phyloP scores from a whole-genome alignment of 177 flowering plant genomes.

The Vitis hybrid region DNA sequence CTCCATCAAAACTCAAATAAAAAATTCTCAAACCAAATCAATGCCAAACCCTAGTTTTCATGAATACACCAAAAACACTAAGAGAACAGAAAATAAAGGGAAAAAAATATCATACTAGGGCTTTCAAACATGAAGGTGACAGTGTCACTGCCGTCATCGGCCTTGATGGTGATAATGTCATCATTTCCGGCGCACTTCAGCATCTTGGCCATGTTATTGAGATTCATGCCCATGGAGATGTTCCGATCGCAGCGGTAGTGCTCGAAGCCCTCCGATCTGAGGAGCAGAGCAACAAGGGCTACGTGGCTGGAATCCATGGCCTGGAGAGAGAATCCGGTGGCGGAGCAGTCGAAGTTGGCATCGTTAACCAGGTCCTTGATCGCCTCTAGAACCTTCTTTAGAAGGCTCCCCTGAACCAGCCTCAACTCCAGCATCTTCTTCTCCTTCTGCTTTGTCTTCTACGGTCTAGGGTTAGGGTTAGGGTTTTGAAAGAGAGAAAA shows the following conservation, averaged over 20 bases:
- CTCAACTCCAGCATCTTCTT: conserved; percentile 74
- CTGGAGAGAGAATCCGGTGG: conserved; percentile 85
- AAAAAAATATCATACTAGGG: conserved; percentile 53
- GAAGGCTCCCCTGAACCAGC: conserved; percentile 77
- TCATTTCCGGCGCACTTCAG: conserved; percentile 78
- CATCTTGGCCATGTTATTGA: conserved; percentile 79
- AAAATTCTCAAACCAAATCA: neutral
- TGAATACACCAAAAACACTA: neutral
- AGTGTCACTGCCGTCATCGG: conserved; percentile 77
- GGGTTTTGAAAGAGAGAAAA: neutral
- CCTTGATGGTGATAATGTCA: conserved; percentile 82
- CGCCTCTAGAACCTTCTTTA: conserved; percentile 82
- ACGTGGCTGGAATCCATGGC: conserved; percentile 97
- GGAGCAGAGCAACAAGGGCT: conserved; percentile 79
- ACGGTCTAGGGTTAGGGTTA: conserved; percentile 14
- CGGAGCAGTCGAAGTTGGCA: conserved; percentile 93
- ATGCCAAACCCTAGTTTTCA: neutral
- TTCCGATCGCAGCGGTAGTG: conserved; percentile 86
- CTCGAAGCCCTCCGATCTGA: conserved; percentile 88
- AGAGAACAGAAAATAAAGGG: neutral
- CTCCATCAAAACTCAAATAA: neutral
- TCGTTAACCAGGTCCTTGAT: conserved; percentile 83
- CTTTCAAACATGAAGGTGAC: conserved; percentile 91
- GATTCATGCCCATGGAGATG: conserved; percentile 86
- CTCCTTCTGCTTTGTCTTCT: neutral